Evolutionary conservation across 2,329 filamentous ascomycete species (phyloP), one percentile per base, ranked within the genome.

Genomic region (Exophiala aquamarina): DNA sequence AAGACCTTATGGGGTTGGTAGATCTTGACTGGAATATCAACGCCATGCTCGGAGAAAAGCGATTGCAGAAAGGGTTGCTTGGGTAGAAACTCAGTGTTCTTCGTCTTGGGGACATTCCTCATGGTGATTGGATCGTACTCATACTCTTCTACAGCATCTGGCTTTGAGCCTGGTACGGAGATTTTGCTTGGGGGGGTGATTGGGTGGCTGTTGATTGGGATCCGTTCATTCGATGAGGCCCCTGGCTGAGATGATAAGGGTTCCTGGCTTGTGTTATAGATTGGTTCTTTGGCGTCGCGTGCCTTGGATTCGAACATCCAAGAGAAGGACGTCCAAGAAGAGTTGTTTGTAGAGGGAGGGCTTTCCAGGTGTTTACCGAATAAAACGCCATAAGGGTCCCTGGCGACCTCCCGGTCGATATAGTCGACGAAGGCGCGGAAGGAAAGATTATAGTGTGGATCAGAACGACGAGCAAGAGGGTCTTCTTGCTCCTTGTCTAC

Each of bases 101-200:
- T 50, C 54, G 58, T 21, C 23, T 42, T 53, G 55, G 59, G 64
- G 6, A 65, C 58, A 64, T 72, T 73, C 17, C 68, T 63, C 23
- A 68, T 67, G 45, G 62, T 68, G 26, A 73, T 67, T 7, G 70
- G 70, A 32, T 73, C 70, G 50, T 70, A 72, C 40, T 64, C 59
- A 47, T 64, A 61, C 35, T 54, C 42, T 19, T 49, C 47, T 19
- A 47, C 38, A 10, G 32, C 40, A 18, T 18, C 19, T 32, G 46
- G 19, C 29, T 11, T 29, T 19, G 41, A 26, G 23, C 32, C 11
- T 34, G 11, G 9, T 18, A 14, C 37, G 48, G 13, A n/a, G n/a
- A n/a, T n/a, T n/a, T n/a, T n/a, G n/a, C n/a, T n/a, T n/a, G n/a
- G n/a, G n/a, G n/a, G n/a, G n/a, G n/a, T n/a, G n/a, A n/a, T n/a